These are phyloP conservation scores for Daedalea quercina DNA, from an alignment of 768 basidiomycete species.

Conservation along the genomic window DNA sequence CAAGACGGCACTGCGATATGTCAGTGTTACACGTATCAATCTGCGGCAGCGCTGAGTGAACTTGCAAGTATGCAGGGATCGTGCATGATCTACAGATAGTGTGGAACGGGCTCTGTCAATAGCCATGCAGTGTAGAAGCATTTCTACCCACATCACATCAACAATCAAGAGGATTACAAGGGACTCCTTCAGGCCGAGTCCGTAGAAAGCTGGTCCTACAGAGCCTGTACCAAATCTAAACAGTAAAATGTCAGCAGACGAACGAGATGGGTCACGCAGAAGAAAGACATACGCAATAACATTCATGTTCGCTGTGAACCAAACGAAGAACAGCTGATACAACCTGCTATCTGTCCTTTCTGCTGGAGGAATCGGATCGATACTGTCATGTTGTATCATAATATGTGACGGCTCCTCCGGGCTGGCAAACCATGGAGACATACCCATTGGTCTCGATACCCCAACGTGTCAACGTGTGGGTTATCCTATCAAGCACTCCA, in stretches of 20 bases:
- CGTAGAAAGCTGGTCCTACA: constrained; percentile 43
- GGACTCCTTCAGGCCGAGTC: constrained; percentile 37
- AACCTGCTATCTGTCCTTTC: constrained; percentile 51
- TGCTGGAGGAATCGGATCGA: constrained; percentile 42
- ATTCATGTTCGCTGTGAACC: constrained; percentile 69
- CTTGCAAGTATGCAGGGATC: constrained; percentile 35
- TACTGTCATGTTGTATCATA: constrained; percentile 21
- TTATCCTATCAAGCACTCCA: constrained; percentile 5
- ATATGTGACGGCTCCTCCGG: neutral
- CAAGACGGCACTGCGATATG: constrained; percentile 34
- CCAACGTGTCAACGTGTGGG: constrained; percentile 25
- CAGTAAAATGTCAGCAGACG: neutral
- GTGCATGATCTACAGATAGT: constrained; percentile 22
- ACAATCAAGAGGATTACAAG: constrained; percentile 34
- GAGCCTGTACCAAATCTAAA: constrained; percentile 42
- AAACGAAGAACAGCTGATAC: constrained; percentile 63
- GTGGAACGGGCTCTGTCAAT: neutral
- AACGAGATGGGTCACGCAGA: neutral
- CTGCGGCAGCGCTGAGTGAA: neutral
- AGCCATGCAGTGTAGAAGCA: neutral
- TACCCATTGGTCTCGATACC: constrained; percentile 38
- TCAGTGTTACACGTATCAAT: neutral
- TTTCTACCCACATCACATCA: constrained; percentile 34
- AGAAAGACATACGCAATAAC: constrained; percentile 40
- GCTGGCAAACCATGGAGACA: neutral